Base-by-base conservation (phyloP, 2,329 filamentous ascomycete genomes). In the Aspergillus udagawae region DNA sequence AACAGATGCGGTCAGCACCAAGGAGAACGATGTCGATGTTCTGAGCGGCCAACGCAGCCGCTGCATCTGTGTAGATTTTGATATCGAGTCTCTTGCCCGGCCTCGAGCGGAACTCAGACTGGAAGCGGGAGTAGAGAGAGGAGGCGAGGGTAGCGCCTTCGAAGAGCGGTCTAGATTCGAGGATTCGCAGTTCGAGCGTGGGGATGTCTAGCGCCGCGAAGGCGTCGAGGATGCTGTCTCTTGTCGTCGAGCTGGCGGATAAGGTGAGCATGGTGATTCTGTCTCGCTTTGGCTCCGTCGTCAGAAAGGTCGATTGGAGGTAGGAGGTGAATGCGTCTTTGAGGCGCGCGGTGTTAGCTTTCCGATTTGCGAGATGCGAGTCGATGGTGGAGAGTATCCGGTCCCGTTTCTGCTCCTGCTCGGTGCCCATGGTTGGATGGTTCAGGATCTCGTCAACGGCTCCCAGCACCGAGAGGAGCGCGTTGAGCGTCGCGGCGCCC, bases 81-180 rank as follows among this genome's bases (percentile, higher is more conserved):
- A 88, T 72, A 0, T 73, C 65, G 2, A 80, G 41, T 1, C 56
- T 50, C 23, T 64, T 66, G 14, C 66, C 51, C 3, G 55, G 60
- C 21, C 1, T 45, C 20, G 55, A 55, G 1, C 5, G 5, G 32
- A 38, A 67, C 50, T 58, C 66, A 28, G 59, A 55, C 49, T 60
- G 62, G 25, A 63, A 68, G 8, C 63, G 58, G 7, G 62, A 71
- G 56, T 57, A 57, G 41, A 60, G 63, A 50, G 55, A 72, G 67
- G 61, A 83, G 58, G 83, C 84, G 52, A 86, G 77, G 8, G 77
- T 80, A 4, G 83, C 83, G 7, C 86, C 87, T 71, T 90, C 86
- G 61, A 81, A 89, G 0, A 86, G 76, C 0, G 87, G 87, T 0
- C 87, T 78, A 2, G 87, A 89, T 68, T 90, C 87, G 3, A 90